Evolutionary conservation across 805 yeast genomes (phyloP), one percentile per base, ranked within the genome.

Genomic region (Zygotorulaspora chibaensis): DNA sequence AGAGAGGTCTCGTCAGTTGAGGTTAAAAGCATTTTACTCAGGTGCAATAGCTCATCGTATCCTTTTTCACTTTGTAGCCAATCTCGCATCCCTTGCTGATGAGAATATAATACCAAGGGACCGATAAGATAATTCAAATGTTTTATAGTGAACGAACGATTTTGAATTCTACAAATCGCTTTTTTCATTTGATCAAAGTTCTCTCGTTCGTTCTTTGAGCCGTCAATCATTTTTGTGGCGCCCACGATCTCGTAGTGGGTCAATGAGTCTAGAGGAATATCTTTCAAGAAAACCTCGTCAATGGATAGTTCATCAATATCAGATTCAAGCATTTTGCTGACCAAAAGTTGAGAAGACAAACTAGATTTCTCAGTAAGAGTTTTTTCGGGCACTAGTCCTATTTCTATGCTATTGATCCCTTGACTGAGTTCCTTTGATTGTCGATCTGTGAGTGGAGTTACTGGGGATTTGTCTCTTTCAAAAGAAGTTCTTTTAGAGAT

Each of bases 101-200:
- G 33, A 13, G 37, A 30, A 23, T 33, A 44, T 1, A 29, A 30
- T 2, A 58, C 31, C 17, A 63, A 41, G 3, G 59, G 56, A 28
- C 46, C 55, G 8, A 60, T 42, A 23, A 62, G 40, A 35, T 52
- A 49, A 28, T 56, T 56, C 35, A 62, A 36, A 45, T 62, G 65
- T 35, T 52, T 59, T 38, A 59, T 51, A 0, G 64, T 52, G 45
- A 63, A 64, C 1, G 66, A 55, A 2, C 63, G 57, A 27, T 51
- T 55, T 35, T 57, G 49, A 2, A 62, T 58, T 43, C 61, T 52
- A 15, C 40, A 41, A 2, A 61, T 47, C 2, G 59, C 61, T 26
- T 52, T 50, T 26, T 40, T 23, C 51, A 61, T 38, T 23, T 54
- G 57, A 2, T 43, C 52, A 16, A 52, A 48, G 42, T 49, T 44